Evolutionary conservation across 192 early-diverging fungal species (phyloP), one percentile per base, ranked within the genome.

Genomic region (Backusella tarrabulga): DNA sequence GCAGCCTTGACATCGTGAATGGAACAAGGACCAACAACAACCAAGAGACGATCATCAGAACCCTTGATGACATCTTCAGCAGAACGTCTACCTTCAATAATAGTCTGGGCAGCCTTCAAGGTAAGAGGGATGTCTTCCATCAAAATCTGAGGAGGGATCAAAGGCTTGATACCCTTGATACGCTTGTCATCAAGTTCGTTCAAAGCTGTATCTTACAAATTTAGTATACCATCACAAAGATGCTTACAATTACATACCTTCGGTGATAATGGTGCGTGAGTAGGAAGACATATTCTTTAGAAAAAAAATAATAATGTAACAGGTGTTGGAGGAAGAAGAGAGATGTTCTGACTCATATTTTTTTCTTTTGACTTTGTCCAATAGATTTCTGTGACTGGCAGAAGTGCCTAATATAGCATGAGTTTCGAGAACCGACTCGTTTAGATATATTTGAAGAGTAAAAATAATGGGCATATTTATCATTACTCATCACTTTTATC

Each of bases 101-200:
- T 92, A 36, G 94, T 95, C 46, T 88, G 84, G 15, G 91, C 90
- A 40, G 95, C 96, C 40, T 88, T 75, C 40, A 92, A 85, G 7
- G 94, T 91, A 38, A 97, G 81, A 46, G 95, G 94, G 67, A 92
- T 81, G 78, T 96, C 95, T 83, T 97, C 96, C 91, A 96, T 93
- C 29, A 97, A 90, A 79, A 97, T 94, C 85, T 95, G 94, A 44
- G 96, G 96, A 32, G 94, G 94, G 75, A 97, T 92, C 72, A 95
- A 82, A 54, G 92, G 94, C 71, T 90, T 91, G 82, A 94, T 93
- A 73, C 90, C 86, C 70, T 90, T 89, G 83, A 98, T 97, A 67
- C 95, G 88, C 80, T 92, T 92, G 79, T 98, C 96, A 83, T 98
- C 96, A 73, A 96, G 93, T 83, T 97, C 96, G 79, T 97, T 97